These are phyloP conservation scores for Hypoxylon trugodes DNA, from an alignment of 495 filamentous ascomycete species.

Conservation along the genomic window DNA sequence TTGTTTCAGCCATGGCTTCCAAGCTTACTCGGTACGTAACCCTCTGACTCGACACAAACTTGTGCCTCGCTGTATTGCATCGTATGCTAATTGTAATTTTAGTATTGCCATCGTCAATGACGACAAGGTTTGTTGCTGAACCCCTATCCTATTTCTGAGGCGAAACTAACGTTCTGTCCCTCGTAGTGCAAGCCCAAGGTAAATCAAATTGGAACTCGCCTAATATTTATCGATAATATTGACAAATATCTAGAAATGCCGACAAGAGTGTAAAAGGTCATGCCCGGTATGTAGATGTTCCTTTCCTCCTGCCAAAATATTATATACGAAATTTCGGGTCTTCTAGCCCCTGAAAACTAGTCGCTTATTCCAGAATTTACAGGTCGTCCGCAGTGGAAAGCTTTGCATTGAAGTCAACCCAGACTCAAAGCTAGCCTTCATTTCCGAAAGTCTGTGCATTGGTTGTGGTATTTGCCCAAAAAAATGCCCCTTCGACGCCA, in stretches of 20 bases:
- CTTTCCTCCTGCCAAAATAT: background rate
- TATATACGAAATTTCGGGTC: background rate
- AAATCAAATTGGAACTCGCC: constrained; percentile 23
- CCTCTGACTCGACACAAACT: constrained; percentile 5
- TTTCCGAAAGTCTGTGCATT: constrained; percentile 92
- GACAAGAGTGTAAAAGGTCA: constrained; percentile 98
- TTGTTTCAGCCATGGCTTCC: constrained; percentile 46
- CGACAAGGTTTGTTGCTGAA: constrained; percentile 79
- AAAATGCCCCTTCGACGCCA: constrained; percentile 98
- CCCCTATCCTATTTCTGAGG: background rate
- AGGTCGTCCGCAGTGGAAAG: constrained; percentile 91
- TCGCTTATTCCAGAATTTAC: constrained; percentile 19
- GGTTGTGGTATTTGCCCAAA: constrained; percentile 99
- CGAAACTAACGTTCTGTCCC: constrained; percentile 37
- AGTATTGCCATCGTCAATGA: constrained; percentile 97
- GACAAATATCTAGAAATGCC: constrained; percentile 73
- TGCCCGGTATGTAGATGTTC: constrained; percentile 69
- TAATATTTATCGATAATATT: constrained; percentile 1
- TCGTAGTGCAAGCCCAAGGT: constrained; percentile 97
- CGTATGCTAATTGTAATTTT: constrained; percentile 26
- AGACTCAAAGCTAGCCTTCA: constrained; percentile 95
- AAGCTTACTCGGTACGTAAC: constrained; percentile 49
- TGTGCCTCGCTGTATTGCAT: background rate
- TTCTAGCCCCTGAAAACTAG: background rate
- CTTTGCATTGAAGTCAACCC: constrained; percentile 94